phyloP scores from a whole-genome alignment of 2,329 filamentous ascomycete species.

The Orbilia ellipsospora region DNA sequence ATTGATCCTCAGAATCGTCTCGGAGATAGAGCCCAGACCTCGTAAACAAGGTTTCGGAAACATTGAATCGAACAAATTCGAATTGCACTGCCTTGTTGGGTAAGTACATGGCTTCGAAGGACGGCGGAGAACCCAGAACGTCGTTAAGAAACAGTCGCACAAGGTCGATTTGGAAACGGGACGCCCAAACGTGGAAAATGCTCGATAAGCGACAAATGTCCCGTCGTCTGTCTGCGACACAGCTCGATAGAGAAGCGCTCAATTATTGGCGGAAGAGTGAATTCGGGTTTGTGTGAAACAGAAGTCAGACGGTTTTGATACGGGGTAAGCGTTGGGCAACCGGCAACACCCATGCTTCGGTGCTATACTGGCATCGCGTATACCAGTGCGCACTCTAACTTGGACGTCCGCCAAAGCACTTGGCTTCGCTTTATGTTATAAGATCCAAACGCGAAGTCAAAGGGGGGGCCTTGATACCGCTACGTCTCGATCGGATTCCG shows the following conservation, averaged over 20 bases:
- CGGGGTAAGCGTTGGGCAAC: conserved; percentile 26
- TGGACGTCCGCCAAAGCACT: no score
- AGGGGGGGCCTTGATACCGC: no score
- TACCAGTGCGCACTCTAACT: no score
- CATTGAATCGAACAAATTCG: background rate
- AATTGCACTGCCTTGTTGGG: conserved; percentile 36
- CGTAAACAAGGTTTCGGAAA: conserved; percentile 42
- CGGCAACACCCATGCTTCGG: background rate
- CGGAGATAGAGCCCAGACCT: conserved; percentile 39
- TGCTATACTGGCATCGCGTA: background rate
- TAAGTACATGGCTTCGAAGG: no score
- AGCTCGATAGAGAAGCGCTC: conserved; percentile 29
- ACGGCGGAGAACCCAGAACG: no score
- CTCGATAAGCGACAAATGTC: conserved; percentile 36
- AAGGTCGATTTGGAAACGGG: background rate
- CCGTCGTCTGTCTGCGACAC: conserved; percentile 34
- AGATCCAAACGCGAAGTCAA: no score
- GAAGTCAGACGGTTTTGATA: conserved; percentile 51
- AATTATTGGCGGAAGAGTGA: background rate
- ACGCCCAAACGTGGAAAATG: background rate
- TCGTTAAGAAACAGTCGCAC: no score
- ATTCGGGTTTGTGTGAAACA: conserved; percentile 29
- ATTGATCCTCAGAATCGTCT: conserved; percentile 34
- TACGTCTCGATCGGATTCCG: no score
- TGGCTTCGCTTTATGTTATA: no score